Conservation (phyloP, 305 asterid genomes). For the Andrographis paniculata region DNA sequence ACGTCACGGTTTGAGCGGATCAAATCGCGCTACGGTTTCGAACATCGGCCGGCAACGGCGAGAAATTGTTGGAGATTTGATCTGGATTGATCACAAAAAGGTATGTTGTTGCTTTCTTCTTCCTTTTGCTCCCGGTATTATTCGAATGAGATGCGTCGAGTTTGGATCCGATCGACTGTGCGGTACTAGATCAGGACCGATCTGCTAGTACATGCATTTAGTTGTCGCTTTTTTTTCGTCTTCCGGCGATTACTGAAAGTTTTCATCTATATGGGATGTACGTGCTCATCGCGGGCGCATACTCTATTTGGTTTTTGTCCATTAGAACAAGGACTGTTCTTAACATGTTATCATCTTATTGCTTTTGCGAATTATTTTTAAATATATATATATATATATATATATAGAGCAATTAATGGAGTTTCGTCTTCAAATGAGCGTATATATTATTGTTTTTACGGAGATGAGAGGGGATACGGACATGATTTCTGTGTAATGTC, state of each 20-base stretch:
- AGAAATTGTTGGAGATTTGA: neutral
- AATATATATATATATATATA: too few relatives aligned
- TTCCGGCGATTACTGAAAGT: too few relatives aligned
- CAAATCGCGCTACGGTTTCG: neutral
- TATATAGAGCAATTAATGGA: too few relatives aligned
- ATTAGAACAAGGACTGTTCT: too few relatives aligned
- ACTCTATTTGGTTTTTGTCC: too few relatives aligned
- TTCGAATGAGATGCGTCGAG: neutral
- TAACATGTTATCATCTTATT: too few relatives aligned
- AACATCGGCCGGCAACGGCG: neutral
- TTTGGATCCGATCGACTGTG: neutral
- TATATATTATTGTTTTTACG: too few relatives aligned
- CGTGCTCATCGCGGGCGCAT: too few relatives aligned
- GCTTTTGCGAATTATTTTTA: too few relatives aligned
- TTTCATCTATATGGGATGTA: neutral
- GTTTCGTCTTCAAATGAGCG: too few relatives aligned
- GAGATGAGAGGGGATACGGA: too few relatives aligned
- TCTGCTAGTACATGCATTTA: neutral
- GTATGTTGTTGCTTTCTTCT: neutral
- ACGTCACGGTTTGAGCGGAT: neutral
- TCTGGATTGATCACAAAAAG: neutral
- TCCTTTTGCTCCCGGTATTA: neutral
- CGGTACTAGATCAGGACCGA: neutral
- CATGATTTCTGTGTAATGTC: too few relatives aligned
- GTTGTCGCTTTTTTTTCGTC: neutral